These are phyloP conservation scores for Stephania cephalantha DNA, from an alignment of 164 flowering plant genomes.

Conservation along the genomic window DNA sequence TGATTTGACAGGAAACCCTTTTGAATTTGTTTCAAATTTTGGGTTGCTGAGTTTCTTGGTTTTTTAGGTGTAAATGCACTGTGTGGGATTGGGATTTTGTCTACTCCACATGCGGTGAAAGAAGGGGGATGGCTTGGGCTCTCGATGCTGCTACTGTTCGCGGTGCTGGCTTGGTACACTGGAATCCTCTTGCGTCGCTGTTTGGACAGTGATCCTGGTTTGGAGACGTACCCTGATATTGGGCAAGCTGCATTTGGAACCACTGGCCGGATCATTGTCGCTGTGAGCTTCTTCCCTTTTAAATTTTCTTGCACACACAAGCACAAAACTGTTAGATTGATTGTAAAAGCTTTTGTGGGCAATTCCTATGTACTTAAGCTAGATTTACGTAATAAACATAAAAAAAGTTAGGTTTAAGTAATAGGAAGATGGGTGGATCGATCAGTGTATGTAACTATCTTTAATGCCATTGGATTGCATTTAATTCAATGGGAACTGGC, in stretches of 20 bases:
- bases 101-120: constrained; percentile 82
- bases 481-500: no score
- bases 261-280: constrained; percentile 60
- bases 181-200: constrained; percentile 82
- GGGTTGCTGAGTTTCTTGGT: not conserved
- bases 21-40: no score
- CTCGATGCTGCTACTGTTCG: constrained; percentile 50
- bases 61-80: constrained; percentile 77
- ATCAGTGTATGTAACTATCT: no score
- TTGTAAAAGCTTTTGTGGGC: not conserved
- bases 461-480: no score
- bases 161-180: constrained; percentile 74
- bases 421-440: no score
- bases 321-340: not conserved
- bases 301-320: not conserved
- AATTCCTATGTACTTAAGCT: no score
- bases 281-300: constrained; percentile 38
- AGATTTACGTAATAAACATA: no score
- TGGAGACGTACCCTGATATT: constrained; percentile 94
- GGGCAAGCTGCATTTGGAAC: constrained; percentile 97
- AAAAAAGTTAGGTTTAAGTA: no score
- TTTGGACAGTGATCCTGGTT: constrained; percentile 84
- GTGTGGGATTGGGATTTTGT: constrained; percentile 92
- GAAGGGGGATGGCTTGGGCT: constrained; percentile 94
- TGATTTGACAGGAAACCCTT: no score